Base-by-base conservation (phyloP, 2,329 filamentous ascomycete genomes). In the Diaporthe aspalathi region DNA sequence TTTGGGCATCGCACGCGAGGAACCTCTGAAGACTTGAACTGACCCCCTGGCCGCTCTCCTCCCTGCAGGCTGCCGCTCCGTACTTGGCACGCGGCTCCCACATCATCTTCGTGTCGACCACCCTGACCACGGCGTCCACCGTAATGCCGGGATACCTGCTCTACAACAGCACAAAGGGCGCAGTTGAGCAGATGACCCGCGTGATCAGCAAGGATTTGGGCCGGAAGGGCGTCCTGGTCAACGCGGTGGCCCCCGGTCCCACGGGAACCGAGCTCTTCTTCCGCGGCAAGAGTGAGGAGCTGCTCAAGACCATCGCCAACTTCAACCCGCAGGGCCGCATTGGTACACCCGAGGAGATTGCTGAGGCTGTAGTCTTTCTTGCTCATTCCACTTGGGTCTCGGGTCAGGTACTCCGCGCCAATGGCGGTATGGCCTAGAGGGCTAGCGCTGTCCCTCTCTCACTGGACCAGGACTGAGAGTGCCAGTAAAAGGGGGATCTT, bases 181-280 rank as follows among this genome's bases (percentile, higher is more conserved):
- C 86, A 88, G 14, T 83, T 91, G 60, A 88, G 91, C 77, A 86
- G 89, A 77, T 90, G 80, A 84, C 84, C 0, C 83, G 87, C 12
- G 79, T 85, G 2, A 77, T 90, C 71, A 83, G 85, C 60, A 90
- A 89, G 78, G 87, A 89, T 67, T 82, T 90, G n/a, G 86, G 82
- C 2, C 74, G 79, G 12, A 85, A 83, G 74, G 84, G 84, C 3
- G 87, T 90, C 76, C 87, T 54, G 17, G 52, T 54, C 29, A 54
- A 54, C 5, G 52, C 52, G 2, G 52, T 54, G 17, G 52, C 52
- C 22, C 52, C 52, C 9, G 52, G 52, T 20, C 52, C 88, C 1
- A 90, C 86, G 0, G 84, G 78, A 0, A 90, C 88, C 0, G 87
- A 89, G 7, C 77, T 90, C 43, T 90, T 90, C 76, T 81, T 84